These are phyloP conservation scores for Thinopyrum elongatum DNA, from an alignment of 176 grass and related monocot species.

Conservation along the genomic window DNA sequence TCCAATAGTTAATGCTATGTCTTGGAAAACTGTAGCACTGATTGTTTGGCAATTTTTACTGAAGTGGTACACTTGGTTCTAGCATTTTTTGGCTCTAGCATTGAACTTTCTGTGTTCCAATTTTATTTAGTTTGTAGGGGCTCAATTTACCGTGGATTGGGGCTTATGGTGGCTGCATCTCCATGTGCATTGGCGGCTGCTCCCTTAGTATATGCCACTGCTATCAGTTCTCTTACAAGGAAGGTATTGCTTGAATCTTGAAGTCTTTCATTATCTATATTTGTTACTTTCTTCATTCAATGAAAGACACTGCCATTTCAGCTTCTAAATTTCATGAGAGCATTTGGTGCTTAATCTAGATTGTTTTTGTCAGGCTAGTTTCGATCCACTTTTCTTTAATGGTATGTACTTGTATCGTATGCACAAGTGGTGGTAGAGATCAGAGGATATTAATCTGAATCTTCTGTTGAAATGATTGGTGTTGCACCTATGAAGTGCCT, in stretches of 20 bases:
- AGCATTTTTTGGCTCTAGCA: conserved; percentile 1
- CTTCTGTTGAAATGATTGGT: neutral
- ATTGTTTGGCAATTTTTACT: neutral
- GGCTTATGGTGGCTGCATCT: conserved; percentile 98
- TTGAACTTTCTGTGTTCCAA: conserved; percentile 25
- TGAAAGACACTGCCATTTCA: neutral
- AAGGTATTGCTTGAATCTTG: conserved; percentile 58
- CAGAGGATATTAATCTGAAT: neutral
- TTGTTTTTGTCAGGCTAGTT: neutral
- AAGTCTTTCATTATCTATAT: neutral
- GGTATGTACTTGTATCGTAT: neutral
- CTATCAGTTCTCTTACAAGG: conserved; percentile 93
- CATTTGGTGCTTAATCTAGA: neutral
- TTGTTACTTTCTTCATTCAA: neutral
- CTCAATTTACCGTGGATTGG: conserved; percentile 92
- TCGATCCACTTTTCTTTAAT: neutral
- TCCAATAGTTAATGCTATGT: no score
- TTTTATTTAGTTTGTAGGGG: conserved; percentile 88
- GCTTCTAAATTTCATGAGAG: neutral
- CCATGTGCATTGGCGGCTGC: conserved; percentile 94
- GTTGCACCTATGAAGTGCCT: no score
- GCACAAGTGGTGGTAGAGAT: neutral
- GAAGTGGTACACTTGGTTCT: conserved; percentile 6
- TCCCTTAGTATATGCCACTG: conserved; percentile 94
- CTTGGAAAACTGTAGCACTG: no score